Evolutionary conservation across 164 flowering plant species (phyloP), one percentile per base, ranked within the genome.

Genomic region (Tetracentron sinense): DNA sequence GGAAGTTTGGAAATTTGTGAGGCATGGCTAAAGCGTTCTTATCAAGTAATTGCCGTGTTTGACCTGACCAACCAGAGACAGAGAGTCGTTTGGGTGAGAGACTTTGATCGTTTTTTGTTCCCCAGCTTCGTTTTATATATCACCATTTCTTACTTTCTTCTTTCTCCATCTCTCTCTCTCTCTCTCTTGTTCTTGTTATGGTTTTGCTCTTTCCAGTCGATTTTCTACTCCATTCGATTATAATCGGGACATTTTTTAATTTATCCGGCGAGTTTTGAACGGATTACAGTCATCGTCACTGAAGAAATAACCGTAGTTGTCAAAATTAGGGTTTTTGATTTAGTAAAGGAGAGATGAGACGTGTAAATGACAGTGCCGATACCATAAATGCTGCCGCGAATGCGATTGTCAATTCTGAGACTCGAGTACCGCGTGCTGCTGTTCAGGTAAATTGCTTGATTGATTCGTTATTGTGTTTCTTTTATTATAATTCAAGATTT

Each of bases 361-460:
- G 75, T 29, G 65, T 62, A 22, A 77, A 80, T 72, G 76, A 63
- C 68, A 73, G 88, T 69, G 63, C 88, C 58, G 96, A 87, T 54
- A 90, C 96, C 16, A 76, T 90, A 56, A 87, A 77, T 81, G 96
- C 98, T 22, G 98, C 98, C 42, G 97, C 98, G 25, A 70, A 85
- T 15, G 98, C 87, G 75, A 87, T 93, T 77, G 87, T 86, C 12
- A 60, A 88, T 0, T 83, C 83, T 6, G 89, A 83, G 73, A 74
- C 68, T 70, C 92, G 90, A 28, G 80, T 72, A 19, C 84, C 82
- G 63, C 97, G 75, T 31, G 70, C 80, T 60, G 54, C 90, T 10
- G 68, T 68, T 74, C 92, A 82, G 89, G 96, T 89, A 54, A 68
- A n/a, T 57, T 21, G 33, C 28, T 56, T 51, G 31, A 27, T 68